phyloP scores from a whole-genome alignment of 495 filamentous ascomycete genomes.

The Pseudotulostoma volvatum region DNA sequence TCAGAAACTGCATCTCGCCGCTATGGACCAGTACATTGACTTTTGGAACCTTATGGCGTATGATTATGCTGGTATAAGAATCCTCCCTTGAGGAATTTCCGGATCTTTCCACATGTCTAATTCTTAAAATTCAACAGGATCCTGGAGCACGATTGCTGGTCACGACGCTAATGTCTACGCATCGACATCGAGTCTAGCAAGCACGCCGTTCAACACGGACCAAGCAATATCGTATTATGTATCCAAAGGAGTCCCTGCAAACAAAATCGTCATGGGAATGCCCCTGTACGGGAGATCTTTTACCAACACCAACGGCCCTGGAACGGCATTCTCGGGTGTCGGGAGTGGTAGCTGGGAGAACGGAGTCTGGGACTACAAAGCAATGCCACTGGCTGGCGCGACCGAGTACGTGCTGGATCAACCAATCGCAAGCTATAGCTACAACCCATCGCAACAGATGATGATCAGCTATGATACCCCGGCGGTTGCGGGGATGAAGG shows the following conservation, averaged over 20 bases:
- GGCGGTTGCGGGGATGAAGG: constrained; percentile 43
- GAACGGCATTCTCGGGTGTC: constrained; percentile 46
- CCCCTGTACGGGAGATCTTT: constrained; percentile 80
- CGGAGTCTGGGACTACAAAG: constrained; percentile 70
- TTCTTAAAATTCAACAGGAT: too few species aligned
- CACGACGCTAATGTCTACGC: constrained; percentile 62
- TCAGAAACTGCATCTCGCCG: constrained; percentile 41
- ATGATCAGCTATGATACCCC: constrained; percentile 69
- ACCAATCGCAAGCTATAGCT: constrained; percentile 51
- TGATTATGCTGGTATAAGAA: constrained; percentile 48
- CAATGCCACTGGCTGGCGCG: constrained; percentile 26
- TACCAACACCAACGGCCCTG: constrained; percentile 50
- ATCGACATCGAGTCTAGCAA: constrained; percentile 29
- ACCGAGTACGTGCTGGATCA: constrained; percentile 21
- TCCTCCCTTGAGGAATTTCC: not conserved
- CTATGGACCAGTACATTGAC: constrained; percentile 64
- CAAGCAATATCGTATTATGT: constrained; percentile 48
- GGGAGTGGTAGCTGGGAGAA: constrained; percentile 55
- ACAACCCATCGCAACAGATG: constrained; percentile 38
- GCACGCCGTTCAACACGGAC: constrained; percentile 57
- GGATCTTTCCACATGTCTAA: not conserved
- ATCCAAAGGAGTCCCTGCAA: constrained; percentile 30
- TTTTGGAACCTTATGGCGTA: constrained; percentile 63
- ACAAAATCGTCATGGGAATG: constrained; percentile 69
- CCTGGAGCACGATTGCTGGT: constrained; percentile 51